Percentiles rank a stretch among this genome's conserved stretches.
These are phyloP conservation scores for Cladophialophora immunda DNA, from an alignment of 2,329 filamentous ascomycete species.

Conservation along the genomic window DNA sequence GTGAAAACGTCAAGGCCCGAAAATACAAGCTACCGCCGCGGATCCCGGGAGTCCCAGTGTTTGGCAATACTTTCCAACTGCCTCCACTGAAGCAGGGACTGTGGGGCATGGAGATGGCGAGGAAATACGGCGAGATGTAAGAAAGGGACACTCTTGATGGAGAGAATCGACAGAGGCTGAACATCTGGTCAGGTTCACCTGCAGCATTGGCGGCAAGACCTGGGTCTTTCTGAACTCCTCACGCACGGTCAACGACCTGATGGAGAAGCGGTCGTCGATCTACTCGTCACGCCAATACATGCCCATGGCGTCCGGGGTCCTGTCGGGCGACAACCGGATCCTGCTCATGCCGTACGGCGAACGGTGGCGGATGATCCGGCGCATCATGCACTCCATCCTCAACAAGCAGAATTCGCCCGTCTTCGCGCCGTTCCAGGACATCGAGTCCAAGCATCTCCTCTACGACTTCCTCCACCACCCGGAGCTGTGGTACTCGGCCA, in stretches of 20 bases:
- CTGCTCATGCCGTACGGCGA: slow-evolving; percentile 54
- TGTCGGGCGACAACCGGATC: slow-evolving; percentile 51
- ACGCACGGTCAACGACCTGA: slow-evolving; percentile 44
- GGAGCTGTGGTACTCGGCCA: slow-evolving; percentile 50
- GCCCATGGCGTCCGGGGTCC: slow-evolving; percentile 41
- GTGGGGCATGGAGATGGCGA: slow-evolving; percentile 32
- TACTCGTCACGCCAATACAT: slow-evolving; percentile 50
- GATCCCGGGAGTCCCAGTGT: slow-evolving; percentile 33
- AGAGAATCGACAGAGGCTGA: neutral
- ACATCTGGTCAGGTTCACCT: slow-evolving; percentile 27
- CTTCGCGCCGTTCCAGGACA: slow-evolving; percentile 38
- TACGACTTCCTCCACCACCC: slow-evolving; percentile 34
- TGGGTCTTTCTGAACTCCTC: slow-evolving; percentile 36
- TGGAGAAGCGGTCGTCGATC: slow-evolving; percentile 48
- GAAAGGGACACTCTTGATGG: neutral
- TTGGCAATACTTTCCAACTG: slow-evolving; percentile 37
- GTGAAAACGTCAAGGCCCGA: slow-evolving; percentile 1
- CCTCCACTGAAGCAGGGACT: slow-evolving; percentile 34
- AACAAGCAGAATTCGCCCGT: slow-evolving; percentile 35
- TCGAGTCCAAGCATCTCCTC: slow-evolving; percentile 36
- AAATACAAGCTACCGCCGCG: slow-evolving; percentile 32
- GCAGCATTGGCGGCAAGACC: slow-evolving; percentile 30
- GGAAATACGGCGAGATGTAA: slow-evolving; percentile 36
- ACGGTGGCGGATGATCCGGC: slow-evolving; percentile 37
- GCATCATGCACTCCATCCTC: slow-evolving; percentile 40